A percentile compares a stretch with the other conserved stretches of the same genome.
phyloP scores from a whole-genome alignment of 75 land plant species.

The Isoetes taiwanensis region DNA sequence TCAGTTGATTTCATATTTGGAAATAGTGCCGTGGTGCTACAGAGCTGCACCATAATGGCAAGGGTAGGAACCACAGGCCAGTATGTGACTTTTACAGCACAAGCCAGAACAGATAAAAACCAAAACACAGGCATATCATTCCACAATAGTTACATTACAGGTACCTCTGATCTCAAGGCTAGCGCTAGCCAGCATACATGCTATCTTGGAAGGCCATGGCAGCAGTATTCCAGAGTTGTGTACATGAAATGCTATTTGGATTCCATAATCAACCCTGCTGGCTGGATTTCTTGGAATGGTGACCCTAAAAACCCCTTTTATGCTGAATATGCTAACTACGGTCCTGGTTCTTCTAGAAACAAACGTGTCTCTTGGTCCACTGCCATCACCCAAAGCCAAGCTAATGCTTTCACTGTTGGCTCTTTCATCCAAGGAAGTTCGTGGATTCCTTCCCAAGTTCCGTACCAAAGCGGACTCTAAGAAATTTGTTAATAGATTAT shows the following conservation, averaged over 20 bases:
- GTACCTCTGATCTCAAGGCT: not conserved
- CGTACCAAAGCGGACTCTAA: no score
- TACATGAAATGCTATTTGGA: not conserved
- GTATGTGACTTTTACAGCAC: not conserved
- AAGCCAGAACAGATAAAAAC: slow-evolving; percentile 1
- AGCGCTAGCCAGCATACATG: not conserved
- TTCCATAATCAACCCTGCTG: not conserved
- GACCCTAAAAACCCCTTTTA: not conserved
- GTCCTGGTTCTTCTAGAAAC: not conserved
- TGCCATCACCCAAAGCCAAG: no score
- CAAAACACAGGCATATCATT: slow-evolving; percentile 4
- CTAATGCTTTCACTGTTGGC: no score
- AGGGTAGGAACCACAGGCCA: not conserved
- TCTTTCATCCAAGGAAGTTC: no score
- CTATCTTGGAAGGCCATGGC: slow-evolving; percentile 3
- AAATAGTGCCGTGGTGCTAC: not conserved
- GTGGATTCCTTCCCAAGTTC: no score
- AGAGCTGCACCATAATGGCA: not conserved
- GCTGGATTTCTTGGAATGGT: not conserved
- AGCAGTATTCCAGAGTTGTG: not conserved
- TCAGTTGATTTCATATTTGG: slow-evolving; percentile 1
- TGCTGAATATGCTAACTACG: not conserved
- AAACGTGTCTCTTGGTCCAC: not conserved
- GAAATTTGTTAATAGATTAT: no score
- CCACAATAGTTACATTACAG: not conserved